Evolutionary conservation across 176 grass and related monocot genomes (phyloP), one percentile per base, ranked within the genome.

Genomic region (Oryza glaberrima): DNA sequence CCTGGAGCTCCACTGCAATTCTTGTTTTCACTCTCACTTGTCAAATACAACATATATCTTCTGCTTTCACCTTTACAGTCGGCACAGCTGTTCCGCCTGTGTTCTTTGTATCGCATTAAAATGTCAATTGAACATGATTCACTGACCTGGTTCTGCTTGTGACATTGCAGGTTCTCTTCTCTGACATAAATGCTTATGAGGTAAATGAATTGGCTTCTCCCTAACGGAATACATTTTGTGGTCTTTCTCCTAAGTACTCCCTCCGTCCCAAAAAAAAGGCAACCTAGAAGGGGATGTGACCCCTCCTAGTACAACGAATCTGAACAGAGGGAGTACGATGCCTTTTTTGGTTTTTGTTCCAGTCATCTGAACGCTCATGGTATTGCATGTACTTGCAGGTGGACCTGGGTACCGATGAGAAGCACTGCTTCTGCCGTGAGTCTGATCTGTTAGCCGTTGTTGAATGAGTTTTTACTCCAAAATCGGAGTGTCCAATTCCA

Each of bases 111-210:
- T n/a, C 17, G 0, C 15, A 43, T 11, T 78, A 83, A 70, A n/a
- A 26, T 40, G 20, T 46, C 12, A 44, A 70, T 17, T 3, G 13
- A 5, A 0, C 14, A 22, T 17, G 35, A 51, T 48, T 70, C 32
- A 49, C 30, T 86, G 64, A 88, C 28, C 34, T 43, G 77, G 7
- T 48, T 86, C 0, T 77, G 1, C 4, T 47, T 90, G 40, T 30
- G 28, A 71, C 85, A 73, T 65, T 86, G 46, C 88, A 99, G 97
- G 97, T 99, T 67, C 84, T 99, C 9, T 99, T 99, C 82, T 99
- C 97, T 43, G 94, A 99, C 67, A 91, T 99, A 32, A 99, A 89
- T 73, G 94, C 94, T 8, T 94, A 99, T 28, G 97, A 99, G 94
- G 97, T 99, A 91, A 67, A 72, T 52, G 13, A 12, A 35, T 69